Conservation (phyloP, 345 rosid species). For the Barbarea vulgaris region DNA sequence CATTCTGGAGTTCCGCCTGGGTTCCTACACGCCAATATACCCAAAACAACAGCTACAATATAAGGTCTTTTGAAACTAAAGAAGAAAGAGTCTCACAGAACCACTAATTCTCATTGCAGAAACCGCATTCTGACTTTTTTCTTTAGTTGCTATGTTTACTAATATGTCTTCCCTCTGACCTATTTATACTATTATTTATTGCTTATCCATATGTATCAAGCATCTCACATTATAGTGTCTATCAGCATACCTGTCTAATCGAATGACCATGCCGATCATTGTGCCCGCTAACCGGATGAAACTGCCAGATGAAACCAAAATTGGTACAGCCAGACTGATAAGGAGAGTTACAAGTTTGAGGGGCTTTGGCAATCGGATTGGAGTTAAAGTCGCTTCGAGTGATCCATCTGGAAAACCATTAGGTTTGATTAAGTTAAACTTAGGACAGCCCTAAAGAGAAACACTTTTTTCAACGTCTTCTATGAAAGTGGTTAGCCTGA, state of each 20-base stretch:
- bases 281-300: constrained; percentile 59
- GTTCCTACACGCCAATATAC: constrained; percentile 53
- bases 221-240: background rate
- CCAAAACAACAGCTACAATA: constrained; percentile 16
- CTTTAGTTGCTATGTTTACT: background rate
- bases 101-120: background rate
- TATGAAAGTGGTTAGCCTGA: constrained; percentile 5
- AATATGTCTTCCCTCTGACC: background rate
- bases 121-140: background rate
- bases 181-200: background rate
- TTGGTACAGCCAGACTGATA: constrained; percentile 68
- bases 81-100: background rate
- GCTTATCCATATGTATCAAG: constrained; percentile 10
- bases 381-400: constrained; percentile 92
- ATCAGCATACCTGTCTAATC: constrained; percentile 71
- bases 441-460: background rate
- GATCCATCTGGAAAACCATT: constrained; percentile 70
- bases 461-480: background rate
- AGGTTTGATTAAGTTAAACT: constrained; percentile 11
- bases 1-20: constrained; percentile 90
- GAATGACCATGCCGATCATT: constrained; percentile 63
- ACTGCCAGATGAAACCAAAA: constrained; percentile 70
- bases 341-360: constrained; percentile 90
- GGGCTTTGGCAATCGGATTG: constrained; percentile 78
- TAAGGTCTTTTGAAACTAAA: constrained; percentile 12